Evolutionary conservation across 345 rosid species (phyloP), one percentile per base, ranked within the genome.

Genomic region (Garcia nutans): DNA sequence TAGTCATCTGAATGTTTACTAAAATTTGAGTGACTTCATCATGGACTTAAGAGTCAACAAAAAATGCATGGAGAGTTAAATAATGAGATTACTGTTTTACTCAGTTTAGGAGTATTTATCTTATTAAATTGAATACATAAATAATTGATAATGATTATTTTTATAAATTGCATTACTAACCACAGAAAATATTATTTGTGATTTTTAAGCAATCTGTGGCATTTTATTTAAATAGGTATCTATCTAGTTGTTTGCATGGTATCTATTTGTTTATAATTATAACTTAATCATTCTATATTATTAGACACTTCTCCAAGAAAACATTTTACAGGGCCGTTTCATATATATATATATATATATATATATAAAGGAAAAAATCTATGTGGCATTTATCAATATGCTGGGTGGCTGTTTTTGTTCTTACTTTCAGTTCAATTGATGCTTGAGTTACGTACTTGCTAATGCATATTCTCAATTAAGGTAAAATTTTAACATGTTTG

Each of bases 401-500:
- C 60, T 64, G 19, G 37, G 23, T 65, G 55, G 15, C 12, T 41
- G 44, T 28, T 66, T 24, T 56, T 60, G 72, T 7, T 28, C 22
- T 44, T 23, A 2, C 10, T 23, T 72, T 47, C n/a, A 19, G 31
- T 74, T 50, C 19, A 20, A 52, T 10, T 64, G 16, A 23, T 65
- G 16, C 52, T 77, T 64, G 11, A 71, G 22, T 17, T 26, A 17
- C 13, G 17, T 50, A 12, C 59, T 20, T 23, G 2, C 20, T 5
- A 60, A n/a, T 69, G 20, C 50, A 52, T 20, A 55, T 68, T 74
- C 22, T 63, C 55, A 42, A 20, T 8, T 62, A 41, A 11, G 24
- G 17, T 68, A 49, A 26, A 69, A 54, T 54, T 65, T 54, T 9
- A 22, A 72, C 26, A 55, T 76, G 70, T 84, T 75, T 72, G 84